phyloP scores from a whole-genome alignment of 352 stramenopile genomes.

The Peronospora belbahrii region DNA sequence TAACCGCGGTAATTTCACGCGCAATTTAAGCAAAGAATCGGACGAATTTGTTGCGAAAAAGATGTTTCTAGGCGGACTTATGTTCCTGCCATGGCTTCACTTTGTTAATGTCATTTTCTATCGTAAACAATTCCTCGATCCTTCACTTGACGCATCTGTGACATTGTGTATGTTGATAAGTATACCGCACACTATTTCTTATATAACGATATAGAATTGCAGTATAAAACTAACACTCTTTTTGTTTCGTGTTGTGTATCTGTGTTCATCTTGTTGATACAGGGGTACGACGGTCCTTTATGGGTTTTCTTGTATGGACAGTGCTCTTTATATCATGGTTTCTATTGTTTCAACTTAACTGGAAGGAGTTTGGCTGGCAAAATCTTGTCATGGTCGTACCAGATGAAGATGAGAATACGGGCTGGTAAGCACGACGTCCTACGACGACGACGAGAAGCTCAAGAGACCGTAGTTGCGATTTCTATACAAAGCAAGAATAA shows the following conservation, averaged over 20 bases:
- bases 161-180: constrained; percentile 58
- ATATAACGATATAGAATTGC: too few species aligned
- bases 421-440: too few species aligned
- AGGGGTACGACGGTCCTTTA: constrained; percentile 74
- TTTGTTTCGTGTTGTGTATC: neutral
- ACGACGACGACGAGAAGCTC: too few species aligned
- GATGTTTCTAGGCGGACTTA: constrained; percentile 76
- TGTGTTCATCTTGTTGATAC: too few species aligned
- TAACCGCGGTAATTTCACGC: constrained; percentile 85
- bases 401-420: constrained; percentile 47
- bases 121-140: constrained; percentile 72
- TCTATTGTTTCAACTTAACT: constrained; percentile 76
- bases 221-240: neutral
- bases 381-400: constrained; percentile 75
- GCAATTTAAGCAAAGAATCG: constrained; percentile 74
- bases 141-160: constrained; percentile 49
- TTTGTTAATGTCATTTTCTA: constrained; percentile 79
- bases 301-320: constrained; percentile 64
- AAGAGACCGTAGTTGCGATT: too few species aligned
- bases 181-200: neutral
- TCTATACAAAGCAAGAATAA: too few species aligned
- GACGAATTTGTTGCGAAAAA: constrained; percentile 68
- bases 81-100: constrained; percentile 75
- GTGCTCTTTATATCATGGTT: constrained; percentile 70
- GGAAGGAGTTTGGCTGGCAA: constrained; percentile 77